A percentile compares a stretch with the other conserved stretches of the same genome.
Conservation (phyloP, 2,329 filamentous ascomycete genomes). For the Cercospora sp. region DNA sequence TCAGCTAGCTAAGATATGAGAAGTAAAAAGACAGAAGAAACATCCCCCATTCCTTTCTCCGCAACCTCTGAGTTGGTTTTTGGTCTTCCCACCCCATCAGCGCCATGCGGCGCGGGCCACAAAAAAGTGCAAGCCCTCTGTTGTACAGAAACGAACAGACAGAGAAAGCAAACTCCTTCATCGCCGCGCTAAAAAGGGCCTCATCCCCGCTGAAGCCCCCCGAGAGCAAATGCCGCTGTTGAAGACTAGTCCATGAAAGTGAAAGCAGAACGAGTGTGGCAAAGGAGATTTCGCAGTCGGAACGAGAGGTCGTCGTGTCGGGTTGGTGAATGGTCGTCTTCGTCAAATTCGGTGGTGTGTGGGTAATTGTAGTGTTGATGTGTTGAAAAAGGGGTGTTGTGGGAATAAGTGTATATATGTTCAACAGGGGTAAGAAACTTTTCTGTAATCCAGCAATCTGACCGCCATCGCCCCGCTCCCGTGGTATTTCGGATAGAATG, state of each 20-base stretch:
- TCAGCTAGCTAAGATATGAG: background rate
- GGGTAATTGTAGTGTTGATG: background rate
- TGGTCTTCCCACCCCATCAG: conserved; percentile 2
- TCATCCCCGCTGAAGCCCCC: conserved; percentile 13
- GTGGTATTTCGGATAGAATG: conserved; percentile 4
- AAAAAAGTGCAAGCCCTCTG: conserved; percentile 19
- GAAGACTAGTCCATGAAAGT: background rate
- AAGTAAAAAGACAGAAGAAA: background rate
- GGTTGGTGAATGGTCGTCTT: background rate
- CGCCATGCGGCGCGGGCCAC: conserved; percentile 21
- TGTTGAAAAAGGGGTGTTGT: conserved; percentile 14
- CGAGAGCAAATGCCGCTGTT: conserved; percentile 22
- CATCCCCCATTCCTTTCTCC: background rate
- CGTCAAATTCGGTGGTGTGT: background rate
- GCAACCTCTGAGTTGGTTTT: background rate
- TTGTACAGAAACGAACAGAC: conserved; percentile 23
- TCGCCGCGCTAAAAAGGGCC: conserved; percentile 10
- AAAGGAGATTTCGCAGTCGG: background rate
- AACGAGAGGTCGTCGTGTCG: background rate
- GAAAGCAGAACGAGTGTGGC: background rate
- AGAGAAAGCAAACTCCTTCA: conserved; percentile 19
- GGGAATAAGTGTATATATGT: conserved; percentile 20
- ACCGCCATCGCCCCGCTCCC: conserved; percentile 24
- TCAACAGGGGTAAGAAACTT: conserved; percentile 24
- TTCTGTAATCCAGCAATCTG: conserved; percentile 30